Conservation (phyloP, 306 rosid genomes). For the Morella rubra region DNA sequence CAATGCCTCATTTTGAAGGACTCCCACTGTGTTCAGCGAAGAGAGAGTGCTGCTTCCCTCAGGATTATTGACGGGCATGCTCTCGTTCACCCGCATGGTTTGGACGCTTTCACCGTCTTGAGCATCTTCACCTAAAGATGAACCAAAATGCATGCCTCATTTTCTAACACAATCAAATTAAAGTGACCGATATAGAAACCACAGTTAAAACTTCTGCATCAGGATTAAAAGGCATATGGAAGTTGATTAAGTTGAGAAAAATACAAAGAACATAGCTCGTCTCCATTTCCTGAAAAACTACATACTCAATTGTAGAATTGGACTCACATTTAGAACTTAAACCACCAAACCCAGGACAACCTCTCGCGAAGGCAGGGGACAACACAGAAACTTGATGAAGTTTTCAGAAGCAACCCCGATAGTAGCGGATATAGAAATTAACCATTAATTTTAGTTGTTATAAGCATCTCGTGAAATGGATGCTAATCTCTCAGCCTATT, state of each 20-base stretch:
- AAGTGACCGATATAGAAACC: constrained; percentile 4
- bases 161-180: constrained; percentile 15
- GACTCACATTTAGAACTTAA: constrained; percentile 11
- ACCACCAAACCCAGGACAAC: constrained; percentile 9
- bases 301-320: background rate
- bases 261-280: constrained; percentile 2
- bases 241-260: constrained; percentile 17
- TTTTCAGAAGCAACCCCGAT: background rate
- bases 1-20: constrained; percentile 21
- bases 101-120: constrained; percentile 24
- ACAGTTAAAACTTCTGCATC: constrained; percentile 3
- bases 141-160: constrained; percentile 27
- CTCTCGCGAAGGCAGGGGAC: background rate
- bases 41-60: constrained; percentile 26
- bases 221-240: constrained; percentile 5
- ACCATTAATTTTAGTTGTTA: background rate
- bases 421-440: background rate
- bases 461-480: background rate
- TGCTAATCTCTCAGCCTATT: background rate
- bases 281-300: background rate
- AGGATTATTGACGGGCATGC: constrained; percentile 25
- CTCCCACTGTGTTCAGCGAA: constrained; percentile 11
- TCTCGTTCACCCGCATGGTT: constrained; percentile 39
- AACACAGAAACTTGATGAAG: background rate
- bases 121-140: constrained; percentile 58